Percentiles rank a stretch among this genome's conserved stretches.
These are phyloP conservation scores for Nicotiana paniculata DNA, from an alignment of 257 asterid species.

Conservation along the genomic window DNA sequence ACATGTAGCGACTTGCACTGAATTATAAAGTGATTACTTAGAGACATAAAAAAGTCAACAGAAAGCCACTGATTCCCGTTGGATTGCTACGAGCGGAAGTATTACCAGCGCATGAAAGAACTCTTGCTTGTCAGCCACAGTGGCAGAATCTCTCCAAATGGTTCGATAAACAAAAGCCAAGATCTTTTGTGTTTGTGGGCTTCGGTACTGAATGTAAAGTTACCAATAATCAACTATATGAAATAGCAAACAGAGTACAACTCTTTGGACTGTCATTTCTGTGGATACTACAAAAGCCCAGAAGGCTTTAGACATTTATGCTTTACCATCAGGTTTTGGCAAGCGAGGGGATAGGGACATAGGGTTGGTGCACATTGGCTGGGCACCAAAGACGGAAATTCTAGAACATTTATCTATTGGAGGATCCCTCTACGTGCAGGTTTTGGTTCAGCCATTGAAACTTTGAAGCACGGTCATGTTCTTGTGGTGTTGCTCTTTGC, in stretches of 20 bases:
- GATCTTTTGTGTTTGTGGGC: conserved; percentile 17
- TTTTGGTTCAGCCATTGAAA: conserved; percentile 30
- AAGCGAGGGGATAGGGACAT: not conserved
- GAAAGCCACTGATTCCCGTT: conserved; percentile 8
- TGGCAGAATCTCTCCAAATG: conserved; percentile 8
- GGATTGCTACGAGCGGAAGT: conserved; percentile 17
- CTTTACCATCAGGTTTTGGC: conserved; percentile 5
- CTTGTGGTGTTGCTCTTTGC: conserved; percentile 23
- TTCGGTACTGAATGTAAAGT: not conserved
- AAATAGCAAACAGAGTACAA: conserved; percentile 19
- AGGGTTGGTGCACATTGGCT: conserved; percentile 24
- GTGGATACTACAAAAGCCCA: conserved; percentile 15
- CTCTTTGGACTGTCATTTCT: conserved; percentile 17
- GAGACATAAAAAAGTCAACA: not conserved
- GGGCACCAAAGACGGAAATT: conserved; percentile 33
- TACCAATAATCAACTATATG: conserved; percentile 13
- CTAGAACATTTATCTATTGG: conserved; percentile 28
- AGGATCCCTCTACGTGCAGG: conserved; percentile 25
- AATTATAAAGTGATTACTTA: conserved; percentile 15
- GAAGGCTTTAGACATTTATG: not conserved
- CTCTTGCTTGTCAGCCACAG: not conserved
- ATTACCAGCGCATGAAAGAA: not conserved
- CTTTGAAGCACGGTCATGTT: conserved; percentile 16
- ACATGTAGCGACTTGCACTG: conserved; percentile 3
- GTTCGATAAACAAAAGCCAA: conserved; percentile 17